Evolutionary conservation across 2,329 filamentous ascomycete genomes (phyloP), one percentile per base, ranked within the genome.

Genomic region (Orbilia brochopaga): DNA sequence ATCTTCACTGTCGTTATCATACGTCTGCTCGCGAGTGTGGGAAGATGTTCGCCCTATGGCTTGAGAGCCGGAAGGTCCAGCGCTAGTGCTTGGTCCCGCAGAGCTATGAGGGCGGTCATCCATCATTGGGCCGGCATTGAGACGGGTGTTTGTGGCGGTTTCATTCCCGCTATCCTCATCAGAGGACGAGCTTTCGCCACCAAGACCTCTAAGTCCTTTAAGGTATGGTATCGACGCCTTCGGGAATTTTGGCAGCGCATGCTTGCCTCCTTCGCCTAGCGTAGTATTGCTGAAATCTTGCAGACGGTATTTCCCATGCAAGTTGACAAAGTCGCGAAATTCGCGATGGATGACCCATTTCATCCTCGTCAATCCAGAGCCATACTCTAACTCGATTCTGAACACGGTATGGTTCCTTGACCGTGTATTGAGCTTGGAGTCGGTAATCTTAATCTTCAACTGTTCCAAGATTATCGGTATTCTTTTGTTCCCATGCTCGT

Each of bases 381-480:
- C 94, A 78, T 99, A 99, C 78, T 99, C 94, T 15, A 99, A 83
- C 76, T 96, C 91, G 63, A 99, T 92, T 50, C 88, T 89, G 79
- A 97, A 96, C 7, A 94, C 85, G 77, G 90, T 87, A 79, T 97
- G 94, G 30, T 92, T 82, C 73, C 87, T 84, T 73, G 85, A 82
- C 44, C 76, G 60, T 76, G 77, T 73, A 8, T 75, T 73, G 23
- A 74, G 58, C 79, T 81, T 75, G 76, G 91, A 96, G 77, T 97
- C 91, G 7, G 87, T 89, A 69, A 99, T 90, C 65, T 85, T 87
- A 69, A 99, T 84, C 79, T 96, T 96, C 69, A 99, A 84, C 81
- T 99, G 94, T 79, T 99, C 94, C 5, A 99, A 84, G 2, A 99
- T 85, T 59, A 99, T 92, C 0, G 94, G 94, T 65, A 99, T 96